phyloP scores from a whole-genome alignment of 2,329 filamentous ascomycete species.

The Cladosporium sp. region DNA sequence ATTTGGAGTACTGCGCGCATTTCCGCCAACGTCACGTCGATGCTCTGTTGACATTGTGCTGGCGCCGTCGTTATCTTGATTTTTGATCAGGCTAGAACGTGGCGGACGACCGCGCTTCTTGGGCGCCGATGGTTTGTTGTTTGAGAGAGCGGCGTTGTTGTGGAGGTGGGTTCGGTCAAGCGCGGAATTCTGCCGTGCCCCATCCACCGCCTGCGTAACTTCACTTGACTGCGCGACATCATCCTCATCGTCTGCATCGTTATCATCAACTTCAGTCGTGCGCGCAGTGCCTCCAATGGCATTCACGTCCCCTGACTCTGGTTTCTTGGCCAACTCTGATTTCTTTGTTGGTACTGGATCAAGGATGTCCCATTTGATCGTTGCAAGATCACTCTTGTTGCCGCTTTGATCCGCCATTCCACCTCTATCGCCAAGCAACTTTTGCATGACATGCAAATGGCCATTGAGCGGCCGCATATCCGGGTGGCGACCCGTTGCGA shows the following conservation, averaged over 20 bases:
- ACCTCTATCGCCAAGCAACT: constrained; percentile 34
- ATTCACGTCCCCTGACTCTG: constrained; percentile 11
- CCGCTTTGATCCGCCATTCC: constrained; percentile 36
- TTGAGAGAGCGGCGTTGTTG: background rate
- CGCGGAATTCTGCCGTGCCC: background rate
- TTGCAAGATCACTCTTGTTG: constrained; percentile 47
- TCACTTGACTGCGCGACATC: constrained; percentile 9
- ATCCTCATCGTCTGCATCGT: constrained; percentile 32
- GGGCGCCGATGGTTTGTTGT: constrained; percentile 18
- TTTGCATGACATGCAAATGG: constrained; percentile 46
- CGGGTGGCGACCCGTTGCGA: constrained; percentile 58
- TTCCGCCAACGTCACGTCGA: background rate
- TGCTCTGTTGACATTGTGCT: background rate
- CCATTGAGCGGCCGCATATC: constrained; percentile 54
- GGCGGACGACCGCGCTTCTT: constrained; percentile 32
- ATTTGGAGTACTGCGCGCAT: background rate
- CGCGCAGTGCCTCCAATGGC: background rate
- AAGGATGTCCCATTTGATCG: constrained; percentile 58
- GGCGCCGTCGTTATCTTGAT: background rate
- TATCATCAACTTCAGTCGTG: constrained; percentile 27
- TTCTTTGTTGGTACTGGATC: constrained; percentile 47
- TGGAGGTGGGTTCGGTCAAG: background rate
- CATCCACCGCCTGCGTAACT: no score
- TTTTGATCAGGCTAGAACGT: constrained; percentile 26
- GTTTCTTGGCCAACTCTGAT: constrained; percentile 9